Evolutionary conservation across 2,329 filamentous ascomycete species (phyloP), one percentile per base, ranked within the genome.

Genomic region (Fusarium tricinctum): DNA sequence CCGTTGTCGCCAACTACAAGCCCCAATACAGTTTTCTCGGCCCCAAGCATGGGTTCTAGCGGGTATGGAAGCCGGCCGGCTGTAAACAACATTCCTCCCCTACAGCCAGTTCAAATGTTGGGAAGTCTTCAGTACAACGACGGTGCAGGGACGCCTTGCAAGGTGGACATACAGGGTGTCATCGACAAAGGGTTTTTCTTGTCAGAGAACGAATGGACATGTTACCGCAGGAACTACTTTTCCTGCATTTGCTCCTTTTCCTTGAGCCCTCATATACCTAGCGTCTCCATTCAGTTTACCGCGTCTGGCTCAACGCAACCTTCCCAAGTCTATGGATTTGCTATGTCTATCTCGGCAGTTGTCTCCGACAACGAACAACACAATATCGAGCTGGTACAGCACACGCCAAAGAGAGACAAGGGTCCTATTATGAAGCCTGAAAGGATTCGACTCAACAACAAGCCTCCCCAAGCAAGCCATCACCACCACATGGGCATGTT

Each of bases 111-210:
- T 52, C 81, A 82, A 28, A 83, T 82, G 38, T 81, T 89, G 52
- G 87, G 88, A 40, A 85, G 85, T n/a, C 84, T 93, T 56, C 84
- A 85, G 58, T 91, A 90, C 72, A 82, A 79, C 5, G 86, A 92
- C 48, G 77, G 74, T 8, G 76, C 71, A 15, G 69, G 71, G 47
- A 81, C 82, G 4, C 81, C 83, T 1, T 85, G 96, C 69, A 90
- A 89, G 67, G 85, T 92, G 20, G 90, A 92, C 15, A 92, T 97
- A 67, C 85, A 90, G 30, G 92, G 92, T 35, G 91, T 89, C 73
- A 93, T 97, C 62, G 92, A 97, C 77, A 97, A 97, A 73, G 94
- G 94, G 0, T 97, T 97, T 80, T 97, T 97, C 76, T 82, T 89
- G 35, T 86, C 86, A 5, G 94, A 97, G 56, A 85, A 87, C 19